Percentiles rank a stretch among this genome's conserved stretches.
These are phyloP conservation scores for Phaeosphaeriaceae sp. DNA, from an alignment of 2,329 filamentous ascomycete species.

Conservation along the genomic window DNA sequence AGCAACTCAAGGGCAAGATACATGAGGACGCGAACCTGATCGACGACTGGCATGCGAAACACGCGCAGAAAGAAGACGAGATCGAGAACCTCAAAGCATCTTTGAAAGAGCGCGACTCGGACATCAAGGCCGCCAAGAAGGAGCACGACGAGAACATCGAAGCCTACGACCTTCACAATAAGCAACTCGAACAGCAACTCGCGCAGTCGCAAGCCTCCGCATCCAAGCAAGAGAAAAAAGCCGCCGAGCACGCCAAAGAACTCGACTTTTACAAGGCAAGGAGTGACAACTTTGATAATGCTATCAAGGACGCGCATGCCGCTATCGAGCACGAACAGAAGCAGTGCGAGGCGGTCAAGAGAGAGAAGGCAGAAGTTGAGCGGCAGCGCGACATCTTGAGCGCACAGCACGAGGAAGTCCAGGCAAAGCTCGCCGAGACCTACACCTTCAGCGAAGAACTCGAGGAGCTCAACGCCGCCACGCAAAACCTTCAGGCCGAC, in stretches of 20 bases:
- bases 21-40: background rate
- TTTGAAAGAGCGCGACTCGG: background rate
- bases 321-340: slow-evolving; percentile 7
- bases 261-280: background rate
- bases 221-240: background rate
- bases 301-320: background rate
- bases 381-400: slow-evolving; percentile 17
- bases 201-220: background rate
- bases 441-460: slow-evolving; percentile 8
- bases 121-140: background rate
- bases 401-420: slow-evolving; percentile 14
- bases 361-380: slow-evolving; percentile 5
- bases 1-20: background rate
- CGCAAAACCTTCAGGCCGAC: slow-evolving; percentile 14
- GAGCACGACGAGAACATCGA: background rate
- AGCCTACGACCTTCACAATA: background rate
- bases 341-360: slow-evolving; percentile 7
- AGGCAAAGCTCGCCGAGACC: slow-evolving; percentile 13
- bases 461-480: slow-evolving; percentile 6
- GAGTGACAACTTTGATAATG: background rate
- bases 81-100: background rate
- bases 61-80: background rate
- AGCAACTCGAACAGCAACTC: background rate
- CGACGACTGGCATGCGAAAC: background rate
- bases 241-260: background rate